Conservation (phyloP, 495 filamentous ascomycete genomes). For the Ascobolus immersus region DNA sequence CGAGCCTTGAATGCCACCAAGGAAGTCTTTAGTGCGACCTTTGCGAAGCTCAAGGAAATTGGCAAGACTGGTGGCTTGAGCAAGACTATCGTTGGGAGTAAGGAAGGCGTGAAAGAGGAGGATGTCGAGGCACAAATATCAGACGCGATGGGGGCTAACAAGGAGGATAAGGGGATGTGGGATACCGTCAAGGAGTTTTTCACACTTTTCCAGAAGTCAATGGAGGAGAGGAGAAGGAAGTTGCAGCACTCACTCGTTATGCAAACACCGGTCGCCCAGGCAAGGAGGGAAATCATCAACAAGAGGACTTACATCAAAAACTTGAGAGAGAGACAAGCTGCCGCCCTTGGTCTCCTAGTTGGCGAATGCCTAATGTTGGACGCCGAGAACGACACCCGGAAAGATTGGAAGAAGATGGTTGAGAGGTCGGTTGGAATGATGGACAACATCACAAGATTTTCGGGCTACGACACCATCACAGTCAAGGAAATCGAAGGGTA, state of each 20-base stretch:
- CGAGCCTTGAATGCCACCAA: conserved; percentile 39
- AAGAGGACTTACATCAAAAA: conserved; percentile 42
- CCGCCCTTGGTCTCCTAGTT: conserved; percentile 61
- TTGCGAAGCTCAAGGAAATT: no score
- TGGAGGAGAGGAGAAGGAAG: conserved; percentile 30
- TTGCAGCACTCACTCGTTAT: conserved; percentile 24
- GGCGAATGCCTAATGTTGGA: conserved; percentile 49
- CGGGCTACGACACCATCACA: conserved; percentile 27
- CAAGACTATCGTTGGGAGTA: conserved; percentile 4
- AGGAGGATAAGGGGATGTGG: no score
- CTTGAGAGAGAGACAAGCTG: conserved; percentile 54
- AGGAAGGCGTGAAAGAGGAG: no score
- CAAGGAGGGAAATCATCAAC: conserved; percentile 37
- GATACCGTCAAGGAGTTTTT: conserved; percentile 56
- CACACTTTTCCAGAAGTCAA: conserved; percentile 43
- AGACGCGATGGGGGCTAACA: no score
- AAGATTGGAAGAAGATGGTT: conserved; percentile 47
- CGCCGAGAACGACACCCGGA: conserved; percentile 20
- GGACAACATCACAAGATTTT: conserved; percentile 45
- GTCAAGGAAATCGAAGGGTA: conserved; percentile 46
- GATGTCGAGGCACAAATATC: no score
- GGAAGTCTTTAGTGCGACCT: no score
- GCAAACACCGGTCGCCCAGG: conserved; percentile 42
- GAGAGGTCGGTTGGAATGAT: conserved; percentile 51
- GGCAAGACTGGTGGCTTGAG: conserved; percentile 4